A percentile compares a stretch with the other conserved stretches of the same genome.
phyloP scores from a whole-genome alignment of 2,329 filamentous ascomycete genomes.

The Dactylellina haptotyla region DNA sequence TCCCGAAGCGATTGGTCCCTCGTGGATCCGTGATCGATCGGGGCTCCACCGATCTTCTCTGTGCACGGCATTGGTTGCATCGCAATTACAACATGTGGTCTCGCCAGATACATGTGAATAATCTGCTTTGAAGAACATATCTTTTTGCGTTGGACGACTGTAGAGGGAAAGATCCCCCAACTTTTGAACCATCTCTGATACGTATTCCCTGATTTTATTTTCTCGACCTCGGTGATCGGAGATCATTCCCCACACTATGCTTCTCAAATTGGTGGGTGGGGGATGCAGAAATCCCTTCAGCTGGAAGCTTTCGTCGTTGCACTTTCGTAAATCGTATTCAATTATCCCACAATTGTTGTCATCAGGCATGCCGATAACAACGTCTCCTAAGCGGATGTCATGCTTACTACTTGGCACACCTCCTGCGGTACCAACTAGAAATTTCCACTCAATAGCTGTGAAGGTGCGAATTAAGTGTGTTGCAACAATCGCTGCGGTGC shows the following conservation, averaged over 20 bases:
- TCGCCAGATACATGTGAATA: not conserved
- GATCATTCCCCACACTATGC: not conserved
- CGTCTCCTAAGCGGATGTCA: slow-evolving; percentile 23
- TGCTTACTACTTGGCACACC: not conserved
- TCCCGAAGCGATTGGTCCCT: slow-evolving; percentile 1
- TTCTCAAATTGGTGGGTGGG: slow-evolving; percentile 1
- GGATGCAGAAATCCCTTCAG: not conserved
- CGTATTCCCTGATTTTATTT: not conserved
- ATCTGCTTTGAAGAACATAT: slow-evolving; percentile 6
- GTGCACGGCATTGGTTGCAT: not conserved
- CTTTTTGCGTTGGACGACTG: not conserved
- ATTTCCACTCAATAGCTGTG: not conserved
- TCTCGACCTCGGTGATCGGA: not conserved
- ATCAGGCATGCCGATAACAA: slow-evolving; percentile 25
- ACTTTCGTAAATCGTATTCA: slow-evolving; percentile 13
- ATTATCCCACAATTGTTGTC: not conserved
- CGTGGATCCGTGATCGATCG: not conserved
- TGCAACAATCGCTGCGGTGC: not conserved
- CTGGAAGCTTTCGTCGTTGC: not conserved
- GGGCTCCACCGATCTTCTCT: not conserved
- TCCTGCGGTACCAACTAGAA: slow-evolving; percentile 8
- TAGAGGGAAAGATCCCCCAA: not conserved
- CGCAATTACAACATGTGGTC: not conserved
- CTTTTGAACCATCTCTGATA: not conserved
- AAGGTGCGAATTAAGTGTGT: not conserved